phyloP scores from a whole-genome alignment of 768 basidiomycete genomes.

The Xerocomus potaroensis region DNA sequence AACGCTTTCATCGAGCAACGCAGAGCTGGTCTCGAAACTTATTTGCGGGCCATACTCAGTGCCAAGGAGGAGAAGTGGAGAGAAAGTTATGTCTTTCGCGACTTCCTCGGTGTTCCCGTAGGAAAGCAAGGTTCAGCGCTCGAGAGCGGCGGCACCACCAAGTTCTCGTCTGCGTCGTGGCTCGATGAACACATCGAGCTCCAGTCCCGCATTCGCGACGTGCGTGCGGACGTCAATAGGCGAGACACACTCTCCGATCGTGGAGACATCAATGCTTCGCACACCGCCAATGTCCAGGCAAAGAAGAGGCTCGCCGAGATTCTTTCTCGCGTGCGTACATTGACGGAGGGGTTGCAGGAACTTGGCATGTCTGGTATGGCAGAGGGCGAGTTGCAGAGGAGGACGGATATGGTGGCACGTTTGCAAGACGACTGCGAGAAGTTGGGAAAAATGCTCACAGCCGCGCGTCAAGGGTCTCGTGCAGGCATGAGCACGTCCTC shows the following conservation, averaged over 20 bases:
- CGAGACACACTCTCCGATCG: slow-evolving; percentile 79
- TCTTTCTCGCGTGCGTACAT: slow-evolving; percentile 64
- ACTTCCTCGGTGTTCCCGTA: slow-evolving; percentile 82
- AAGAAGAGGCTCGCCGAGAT: slow-evolving; percentile 80
- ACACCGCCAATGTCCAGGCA: slow-evolving; percentile 77
- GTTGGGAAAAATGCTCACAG: slow-evolving; percentile 79
- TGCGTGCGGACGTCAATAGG: slow-evolving; percentile 83
- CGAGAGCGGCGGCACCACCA: slow-evolving; percentile 28
- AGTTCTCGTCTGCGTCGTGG: slow-evolving; percentile 80
- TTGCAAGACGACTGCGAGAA: slow-evolving; percentile 91
- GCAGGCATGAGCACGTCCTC: slow-evolving; percentile 26
- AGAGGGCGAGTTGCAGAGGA: slow-evolving; percentile 87
- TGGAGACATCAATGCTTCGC: slow-evolving; percentile 69
- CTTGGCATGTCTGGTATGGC: slow-evolving; percentile 70
- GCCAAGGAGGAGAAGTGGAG: slow-evolving; percentile 83
- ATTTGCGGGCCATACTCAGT: slow-evolving; percentile 81
- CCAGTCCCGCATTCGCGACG: slow-evolving; percentile 69
- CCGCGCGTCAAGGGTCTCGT: slow-evolving; percentile 55
- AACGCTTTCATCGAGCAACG: slow-evolving; percentile 72
- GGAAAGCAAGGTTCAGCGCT: slow-evolving; percentile 43
- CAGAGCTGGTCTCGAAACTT: slow-evolving; percentile 69
- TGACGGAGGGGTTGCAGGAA: slow-evolving; percentile 65
- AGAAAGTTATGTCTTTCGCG: slow-evolving; percentile 69
- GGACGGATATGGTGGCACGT: slow-evolving; percentile 84
- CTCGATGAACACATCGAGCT: slow-evolving; percentile 83